Percentiles rank a stretch among this genome's conserved stretches.
phyloP scores from a whole-genome alignment of 1,139 yeast species.

The Geotrichum candidum region DNA sequence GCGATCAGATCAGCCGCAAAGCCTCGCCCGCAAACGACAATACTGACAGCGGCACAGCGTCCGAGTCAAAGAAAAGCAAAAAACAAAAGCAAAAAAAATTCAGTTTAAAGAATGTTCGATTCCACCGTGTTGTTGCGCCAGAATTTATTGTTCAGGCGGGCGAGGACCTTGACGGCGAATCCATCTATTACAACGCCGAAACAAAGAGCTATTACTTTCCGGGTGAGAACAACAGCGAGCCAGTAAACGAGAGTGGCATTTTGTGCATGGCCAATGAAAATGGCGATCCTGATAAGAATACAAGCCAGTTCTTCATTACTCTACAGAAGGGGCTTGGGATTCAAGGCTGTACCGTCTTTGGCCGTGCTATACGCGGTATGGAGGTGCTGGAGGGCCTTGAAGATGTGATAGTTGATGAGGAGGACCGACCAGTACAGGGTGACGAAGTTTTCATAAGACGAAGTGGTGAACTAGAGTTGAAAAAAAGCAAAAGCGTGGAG shows the following conservation, averaged over 20 bases:
- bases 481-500: conserved; percentile 12
- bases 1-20: conserved; percentile 16
- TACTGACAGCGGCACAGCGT: neutral
- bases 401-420: conserved; percentile 29
- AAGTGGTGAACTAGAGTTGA: conserved; percentile 48
- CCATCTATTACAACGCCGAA: conserved; percentile 21
- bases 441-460: conserved; percentile 47
- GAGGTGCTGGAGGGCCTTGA: conserved; percentile 46
- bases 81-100: conserved; percentile 18
- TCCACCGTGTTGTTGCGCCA: conserved; percentile 61
- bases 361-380: conserved; percentile 57
- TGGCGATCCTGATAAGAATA: conserved; percentile 50
- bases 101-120: conserved; percentile 42
- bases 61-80: conserved; percentile 1
- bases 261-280: conserved; percentile 55
- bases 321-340: conserved; percentile 3
- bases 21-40: neutral
- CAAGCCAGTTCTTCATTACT: conserved; percentile 56
- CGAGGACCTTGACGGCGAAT: conserved; percentile 39
- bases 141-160: conserved; percentile 83
- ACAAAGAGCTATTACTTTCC: conserved; percentile 39
- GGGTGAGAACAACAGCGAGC: conserved; percentile 53
- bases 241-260: conserved; percentile 27
- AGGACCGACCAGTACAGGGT: conserved; percentile 37
- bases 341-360: conserved; percentile 56